Evolutionary conservation across 2,329 filamentous ascomycete genomes (phyloP).

Genomic region (Verticillium longisporum): DNA sequence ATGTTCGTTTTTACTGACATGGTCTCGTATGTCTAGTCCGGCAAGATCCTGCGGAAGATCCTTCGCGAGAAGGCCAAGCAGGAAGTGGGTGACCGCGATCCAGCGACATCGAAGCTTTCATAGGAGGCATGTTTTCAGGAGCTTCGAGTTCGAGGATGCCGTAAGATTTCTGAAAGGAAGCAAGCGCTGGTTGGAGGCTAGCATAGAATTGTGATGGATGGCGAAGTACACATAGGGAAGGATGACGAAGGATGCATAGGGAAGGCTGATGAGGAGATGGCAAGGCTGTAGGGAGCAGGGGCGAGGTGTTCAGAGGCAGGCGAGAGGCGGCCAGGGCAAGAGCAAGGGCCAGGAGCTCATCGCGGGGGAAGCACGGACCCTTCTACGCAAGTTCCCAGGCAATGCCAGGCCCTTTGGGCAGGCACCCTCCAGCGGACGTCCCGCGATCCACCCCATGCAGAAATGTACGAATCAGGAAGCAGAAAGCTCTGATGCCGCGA

Average conservation of each 20-base stretch:
- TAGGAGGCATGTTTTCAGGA: not conserved
- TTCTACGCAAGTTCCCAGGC: not conserved
- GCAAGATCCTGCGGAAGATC: constrained; percentile 58
- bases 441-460: not conserved
- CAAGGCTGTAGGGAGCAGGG: not conserved
- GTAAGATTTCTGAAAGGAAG: too few relatives aligned
- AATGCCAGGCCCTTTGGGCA: too few relatives aligned
- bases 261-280: not conserved
- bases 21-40: constrained; percentile 42
- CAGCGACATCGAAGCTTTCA: constrained; percentile 17
- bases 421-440: too few relatives aligned
- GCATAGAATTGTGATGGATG: too few relatives aligned
- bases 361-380: not conserved
- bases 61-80: constrained; percentile 50
- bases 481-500: not conserved
- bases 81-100: constrained; percentile 39
- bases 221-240: too few relatives aligned
- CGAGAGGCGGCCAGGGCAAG: not conserved
- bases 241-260: too few relatives aligned
- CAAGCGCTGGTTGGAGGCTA: too few relatives aligned
- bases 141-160: too few relatives aligned
- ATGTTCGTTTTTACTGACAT: not conserved
- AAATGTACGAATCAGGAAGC: not conserved
- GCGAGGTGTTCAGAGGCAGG: too few relatives aligned
- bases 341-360: not conserved